Base-by-base conservation (phyloP, 441 rosid genomes). In the Euphorbia schlechtendalii region DNA sequence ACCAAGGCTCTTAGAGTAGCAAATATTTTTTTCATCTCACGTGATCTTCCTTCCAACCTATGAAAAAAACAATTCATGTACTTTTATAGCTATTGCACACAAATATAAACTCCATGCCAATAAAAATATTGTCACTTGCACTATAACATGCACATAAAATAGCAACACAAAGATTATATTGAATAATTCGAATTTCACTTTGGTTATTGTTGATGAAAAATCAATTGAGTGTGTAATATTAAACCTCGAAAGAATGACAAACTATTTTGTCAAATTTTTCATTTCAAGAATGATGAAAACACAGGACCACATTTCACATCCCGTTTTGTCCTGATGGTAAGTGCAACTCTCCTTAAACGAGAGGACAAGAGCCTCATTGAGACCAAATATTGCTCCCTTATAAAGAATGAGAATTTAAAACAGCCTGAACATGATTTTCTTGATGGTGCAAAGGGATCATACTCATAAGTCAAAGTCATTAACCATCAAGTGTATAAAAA, bases 1-100 rank as follows among this genome's bases (percentile, higher is more conserved):
- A 84, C 77, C 67, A 95, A 79, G 71, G 97, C 99, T 83, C 86
- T 86, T 81, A 90, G 71, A 54, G 88, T 95, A 69, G 95, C 84
- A 70, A 95, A 83, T 25, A 90, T 84, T 81, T 88, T 95, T 80
- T 81, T 89, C 96, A 81, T 92, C 80, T 83, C 81, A 34, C 80
- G 73, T 64, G 78, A 77, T 53, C 74, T 69, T 15, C 65, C 64
- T 32, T 77, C 81, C 75, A 73, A 61, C 63, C 86, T 85, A 72
- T 52, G 69, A 68, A 58, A 15, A 38, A 27, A 66, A 63, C 2
- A 53, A 14, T 18, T 56, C 8, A 15, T 20, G 25, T 22, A 59
- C 18, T 17, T 59, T 24, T 13, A 43, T 9, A 13, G 5, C 55
- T 61, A 15, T 34, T 22, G 38, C 49, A 63, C n/a, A 57, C 9